Conservation (phyloP, 768 basidiomycete genomes). For the Tremella yokohamensis region DNA sequence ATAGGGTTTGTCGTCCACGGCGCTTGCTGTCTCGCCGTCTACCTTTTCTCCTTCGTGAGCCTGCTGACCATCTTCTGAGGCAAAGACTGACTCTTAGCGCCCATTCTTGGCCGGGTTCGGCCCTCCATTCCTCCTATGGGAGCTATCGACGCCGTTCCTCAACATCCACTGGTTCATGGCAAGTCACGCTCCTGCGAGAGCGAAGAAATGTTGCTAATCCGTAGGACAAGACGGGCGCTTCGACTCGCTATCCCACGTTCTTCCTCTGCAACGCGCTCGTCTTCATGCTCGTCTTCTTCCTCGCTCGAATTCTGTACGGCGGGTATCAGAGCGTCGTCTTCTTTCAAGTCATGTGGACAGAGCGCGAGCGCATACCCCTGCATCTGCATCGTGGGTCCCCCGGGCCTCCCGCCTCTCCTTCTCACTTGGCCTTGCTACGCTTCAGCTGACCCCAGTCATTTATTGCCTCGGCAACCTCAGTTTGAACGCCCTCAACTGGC, state of each 20-base stretch:
- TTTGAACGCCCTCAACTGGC: conserved; percentile 68
- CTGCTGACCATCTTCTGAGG: no score
- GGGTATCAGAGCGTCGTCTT: conserved; percentile 61
- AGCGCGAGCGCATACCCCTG: conserved; percentile 59
- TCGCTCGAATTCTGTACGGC: conserved; percentile 69
- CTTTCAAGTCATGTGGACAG: conserved; percentile 59
- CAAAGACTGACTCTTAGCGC: conserved; percentile 40
- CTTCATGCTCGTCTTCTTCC: conserved; percentile 67
- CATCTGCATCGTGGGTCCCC: conserved; percentile 23
- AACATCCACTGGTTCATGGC: conserved; percentile 73
- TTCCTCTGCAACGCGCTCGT: conserved; percentile 70
- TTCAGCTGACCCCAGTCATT: conserved; percentile 50
- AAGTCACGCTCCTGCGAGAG: background rate
- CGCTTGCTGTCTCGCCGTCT: conserved; percentile 63
- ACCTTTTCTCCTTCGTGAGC: conserved; percentile 67
- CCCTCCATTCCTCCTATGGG: conserved; percentile 76
- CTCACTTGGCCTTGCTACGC: background rate
- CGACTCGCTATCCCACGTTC: conserved; percentile 64
- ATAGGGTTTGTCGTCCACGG: conserved; percentile 77
- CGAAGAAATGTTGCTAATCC: conserved; percentile 5
- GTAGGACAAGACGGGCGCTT: conserved; percentile 53
- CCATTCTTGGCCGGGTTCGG: conserved; percentile 78
- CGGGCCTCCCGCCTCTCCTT: background rate
- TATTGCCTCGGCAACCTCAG: conserved; percentile 63
- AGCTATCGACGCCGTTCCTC: conserved; percentile 77